Conservation (phyloP, 176 grass and related monocot species). For the Poa pratensis region DNA sequence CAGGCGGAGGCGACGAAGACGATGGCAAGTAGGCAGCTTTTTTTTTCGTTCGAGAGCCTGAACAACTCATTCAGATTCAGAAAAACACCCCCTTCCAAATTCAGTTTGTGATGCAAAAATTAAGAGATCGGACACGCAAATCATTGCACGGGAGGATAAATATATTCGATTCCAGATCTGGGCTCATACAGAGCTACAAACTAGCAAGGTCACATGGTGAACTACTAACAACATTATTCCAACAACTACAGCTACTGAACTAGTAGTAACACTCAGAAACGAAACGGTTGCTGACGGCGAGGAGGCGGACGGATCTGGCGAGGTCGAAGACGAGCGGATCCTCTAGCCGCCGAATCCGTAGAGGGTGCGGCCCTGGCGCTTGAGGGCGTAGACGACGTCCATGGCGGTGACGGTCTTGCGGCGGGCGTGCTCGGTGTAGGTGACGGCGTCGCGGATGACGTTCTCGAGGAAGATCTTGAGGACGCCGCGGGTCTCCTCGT, state of each 20-base stretch:
- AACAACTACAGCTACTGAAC: background rate
- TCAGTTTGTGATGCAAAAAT: background rate
- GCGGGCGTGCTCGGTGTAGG: constrained; percentile 83
- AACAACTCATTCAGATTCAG: background rate
- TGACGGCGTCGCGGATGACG: constrained; percentile 85
- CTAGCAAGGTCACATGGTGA: background rate
- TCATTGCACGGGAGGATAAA: background rate
- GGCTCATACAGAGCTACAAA: background rate
- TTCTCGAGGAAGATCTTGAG: constrained; percentile 99
- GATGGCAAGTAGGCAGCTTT: no score
- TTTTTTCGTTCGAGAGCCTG: background rate
- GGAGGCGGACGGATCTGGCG: no score
- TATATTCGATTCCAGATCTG: background rate
- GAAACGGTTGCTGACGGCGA: no score
- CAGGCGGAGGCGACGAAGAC: background rate
- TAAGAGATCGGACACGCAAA: background rate
- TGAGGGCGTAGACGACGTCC: constrained; percentile 89
- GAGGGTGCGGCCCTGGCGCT: constrained; percentile 88
- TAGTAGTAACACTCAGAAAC: no score
- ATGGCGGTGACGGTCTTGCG: constrained; percentile 91
- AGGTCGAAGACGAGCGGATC: background rate
- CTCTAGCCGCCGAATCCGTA: constrained; percentile 74
- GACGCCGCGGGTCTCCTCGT: constrained; percentile 87
- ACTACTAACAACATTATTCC: no score
- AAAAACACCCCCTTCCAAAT: background rate